phyloP scores from a whole-genome alignment of 805 yeast genomes.

The Yarrowia hollandica region DNA sequence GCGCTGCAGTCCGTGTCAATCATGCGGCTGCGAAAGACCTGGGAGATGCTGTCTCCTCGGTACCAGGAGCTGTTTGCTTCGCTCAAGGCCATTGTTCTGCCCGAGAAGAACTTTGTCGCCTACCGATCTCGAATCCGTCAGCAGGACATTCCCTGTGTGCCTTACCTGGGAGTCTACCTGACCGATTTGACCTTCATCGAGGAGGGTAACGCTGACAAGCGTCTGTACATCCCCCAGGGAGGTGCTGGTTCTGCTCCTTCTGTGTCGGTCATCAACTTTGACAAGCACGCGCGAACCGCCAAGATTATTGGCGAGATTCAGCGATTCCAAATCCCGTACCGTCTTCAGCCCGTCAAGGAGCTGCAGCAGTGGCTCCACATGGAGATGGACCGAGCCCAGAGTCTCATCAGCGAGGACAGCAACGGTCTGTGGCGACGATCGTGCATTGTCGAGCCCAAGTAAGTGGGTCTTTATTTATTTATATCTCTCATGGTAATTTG shows the following conservation, averaged over 20 bases:
- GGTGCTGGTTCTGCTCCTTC: conserved; percentile 30
- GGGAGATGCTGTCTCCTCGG: conserved; percentile 41
- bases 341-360: conserved; percentile 32
- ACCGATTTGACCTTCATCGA: conserved; percentile 43
- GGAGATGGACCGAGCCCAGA: conserved; percentile 41
- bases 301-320: conserved; percentile 41
- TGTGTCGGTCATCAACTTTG: conserved; percentile 40
- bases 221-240: conserved; percentile 31
- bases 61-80: conserved; percentile 35
- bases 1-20: conserved; percentile 43
- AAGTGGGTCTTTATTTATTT: conserved; percentile 15
- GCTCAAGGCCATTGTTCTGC: conserved; percentile 38
- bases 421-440: conserved; percentile 44
- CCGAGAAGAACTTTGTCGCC: conserved; percentile 42
- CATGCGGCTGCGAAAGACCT: conserved; percentile 39
- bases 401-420: conserved; percentile 36
- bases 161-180: conserved; percentile 42
- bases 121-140: conserved; percentile 39
- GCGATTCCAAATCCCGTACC: conserved; percentile 38
- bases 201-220: conserved; percentile 41
- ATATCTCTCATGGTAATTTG: not conserved
- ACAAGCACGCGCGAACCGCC: conserved; percentile 40
- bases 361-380: conserved; percentile 41
- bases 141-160: conserved; percentile 38
- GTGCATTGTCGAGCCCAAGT: conserved; percentile 42